Conservation (phyloP, 2,329 filamentous ascomycete genomes). For the Pyricularia grisea region DNA sequence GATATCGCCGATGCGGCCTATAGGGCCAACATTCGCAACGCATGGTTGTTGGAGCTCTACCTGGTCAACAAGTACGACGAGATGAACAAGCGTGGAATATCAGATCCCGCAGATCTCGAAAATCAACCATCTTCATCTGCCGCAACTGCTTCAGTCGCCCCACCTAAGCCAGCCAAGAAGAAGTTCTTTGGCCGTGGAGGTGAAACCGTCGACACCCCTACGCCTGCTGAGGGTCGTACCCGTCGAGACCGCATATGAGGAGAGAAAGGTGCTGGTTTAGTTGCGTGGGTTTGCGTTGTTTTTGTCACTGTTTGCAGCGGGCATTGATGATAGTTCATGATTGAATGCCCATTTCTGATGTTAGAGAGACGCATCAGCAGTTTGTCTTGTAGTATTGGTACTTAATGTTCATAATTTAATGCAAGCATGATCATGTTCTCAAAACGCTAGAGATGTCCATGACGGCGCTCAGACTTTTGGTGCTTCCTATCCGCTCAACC, state of each 20-base stretch:
- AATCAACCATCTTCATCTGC: not conserved
- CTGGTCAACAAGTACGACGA: conserved; percentile 2
- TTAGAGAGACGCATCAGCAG: no score
- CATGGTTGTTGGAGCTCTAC: conserved; percentile 49
- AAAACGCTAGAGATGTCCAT: no score
- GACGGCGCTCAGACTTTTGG: no score
- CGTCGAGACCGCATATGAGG: not conserved
- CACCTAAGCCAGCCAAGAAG: not conserved
- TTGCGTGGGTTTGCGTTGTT: not conserved
- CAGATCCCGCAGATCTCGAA: not conserved
- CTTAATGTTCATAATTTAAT: no score
- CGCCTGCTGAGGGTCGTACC: not conserved
- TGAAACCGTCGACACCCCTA: not conserved
- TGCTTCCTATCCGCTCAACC: no score
- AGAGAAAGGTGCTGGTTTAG: not conserved
- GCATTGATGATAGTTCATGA: not conserved
- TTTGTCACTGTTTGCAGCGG: not conserved
- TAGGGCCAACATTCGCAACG: conserved; percentile 70
- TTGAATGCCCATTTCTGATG: no score
- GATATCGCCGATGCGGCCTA: conserved; percentile 65
- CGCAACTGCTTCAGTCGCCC: not conserved
- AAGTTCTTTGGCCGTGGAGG: not conserved
- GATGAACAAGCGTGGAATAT: not conserved
- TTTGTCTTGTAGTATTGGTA: no score
- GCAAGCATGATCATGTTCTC: no score